Base-by-base conservation (phyloP, 108 stramenopile genomes). In the Cylindrotheca fusiformis region DNA sequence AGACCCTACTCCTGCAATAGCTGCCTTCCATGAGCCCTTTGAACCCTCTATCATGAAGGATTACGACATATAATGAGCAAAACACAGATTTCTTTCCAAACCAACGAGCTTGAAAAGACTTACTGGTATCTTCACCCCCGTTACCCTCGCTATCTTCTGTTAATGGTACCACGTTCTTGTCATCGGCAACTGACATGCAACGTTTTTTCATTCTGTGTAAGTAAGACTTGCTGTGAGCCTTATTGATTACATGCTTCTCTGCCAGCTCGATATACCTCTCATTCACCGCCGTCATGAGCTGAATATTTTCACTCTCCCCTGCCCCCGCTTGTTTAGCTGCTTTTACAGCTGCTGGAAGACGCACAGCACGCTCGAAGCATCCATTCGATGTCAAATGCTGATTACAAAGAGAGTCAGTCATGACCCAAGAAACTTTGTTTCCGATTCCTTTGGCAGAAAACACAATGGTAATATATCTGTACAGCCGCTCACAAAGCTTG, bases 1-100 rank as follows among this genome's bases (percentile, higher is more conserved):
- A 44, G 92, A 83, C 17, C 85, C 94, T n/a, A 97, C 96, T 2
- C 89, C 96, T 25, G 82, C 72, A 50, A 95, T 62, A 20, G 97
- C 97, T 18, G 97, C 99, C 46, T 67, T 79, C 72, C 78, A 94
- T 29, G 87, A 85, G 6, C 92, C 92, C 32, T 78, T 75, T 0
- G 92, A 83, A 32, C 92, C 92, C 80, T 74, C 83, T 88, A 45
- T 20, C 17, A 23, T 8, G 25, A 47, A 46, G 24, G 25, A 19
- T 12, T 10, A 53, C 27, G 6, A 23, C 25, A 62, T 4, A 51
- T 31, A 32, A 21, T 31, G 3, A 20, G 2, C 28, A 52, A 50
- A 12, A 50, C 50, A 29, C 20, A 25, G 18, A 32, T 18, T 28
- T 33, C 31, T 41, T 26, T 0, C 1, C 26, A 47, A 28, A 48